Conservation (phyloP, 2,329 filamentous ascomycete species). For the Aspergillus arachidicola region DNA sequence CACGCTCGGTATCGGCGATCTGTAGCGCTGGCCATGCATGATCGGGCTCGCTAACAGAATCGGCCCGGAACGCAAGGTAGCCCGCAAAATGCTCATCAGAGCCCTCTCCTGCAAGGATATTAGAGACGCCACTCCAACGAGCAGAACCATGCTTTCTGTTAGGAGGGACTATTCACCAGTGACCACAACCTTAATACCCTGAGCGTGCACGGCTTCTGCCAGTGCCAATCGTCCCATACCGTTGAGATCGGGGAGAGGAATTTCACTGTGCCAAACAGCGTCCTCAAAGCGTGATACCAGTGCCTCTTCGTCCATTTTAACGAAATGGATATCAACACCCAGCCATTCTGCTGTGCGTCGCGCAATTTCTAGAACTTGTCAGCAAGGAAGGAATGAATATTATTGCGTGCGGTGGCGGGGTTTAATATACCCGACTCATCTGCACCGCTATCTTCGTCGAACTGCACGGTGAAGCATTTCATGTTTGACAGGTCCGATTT, state of each 20-base stretch:
- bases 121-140: no score
- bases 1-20: no score
- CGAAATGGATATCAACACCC: background rate
- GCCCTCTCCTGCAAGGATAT: no score
- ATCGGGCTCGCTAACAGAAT: no score
- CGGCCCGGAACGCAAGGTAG: no score
- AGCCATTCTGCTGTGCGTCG: background rate
- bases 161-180: background rate
- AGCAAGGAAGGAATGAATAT: no score
- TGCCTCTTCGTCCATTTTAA: background rate
- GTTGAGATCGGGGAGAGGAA: background rate
- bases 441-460: slow-evolving; percentile 51
- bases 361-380: background rate
- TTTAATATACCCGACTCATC: slow-evolving; percentile 50
- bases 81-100: no score
- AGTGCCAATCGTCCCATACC: background rate
- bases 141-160: background rate
- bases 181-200: background rate
- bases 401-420: no score
- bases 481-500: slow-evolving; percentile 29
- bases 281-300: background rate
- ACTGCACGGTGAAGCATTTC: slow-evolving; percentile 56
- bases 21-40: no score
- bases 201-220: background rate
- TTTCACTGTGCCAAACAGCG: background rate